A percentile compares a stretch with the other conserved stretches of the same genome.
These are phyloP conservation scores for Podospora sp. DNA, from an alignment of 495 filamentous ascomycete species.

Conservation along the genomic window DNA sequence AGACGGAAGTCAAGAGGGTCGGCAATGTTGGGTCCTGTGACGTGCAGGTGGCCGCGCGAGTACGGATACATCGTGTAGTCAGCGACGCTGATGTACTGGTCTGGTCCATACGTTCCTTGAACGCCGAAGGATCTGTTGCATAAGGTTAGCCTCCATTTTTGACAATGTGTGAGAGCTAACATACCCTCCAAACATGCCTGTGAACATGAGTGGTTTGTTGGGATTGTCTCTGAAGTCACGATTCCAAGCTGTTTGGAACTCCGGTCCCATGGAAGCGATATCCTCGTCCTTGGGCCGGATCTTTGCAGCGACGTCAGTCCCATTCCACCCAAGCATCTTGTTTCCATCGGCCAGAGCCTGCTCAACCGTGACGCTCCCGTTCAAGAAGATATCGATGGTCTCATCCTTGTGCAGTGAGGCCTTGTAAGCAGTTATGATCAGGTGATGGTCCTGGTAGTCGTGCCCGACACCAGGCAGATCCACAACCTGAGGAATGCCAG, in stretches of 20 bases:
- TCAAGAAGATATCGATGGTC: conserved; percentile 40
- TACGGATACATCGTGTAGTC: conserved; percentile 55
- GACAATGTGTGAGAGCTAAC: conserved; percentile 14
- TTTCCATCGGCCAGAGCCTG: conserved; percentile 32
- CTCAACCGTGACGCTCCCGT: conserved; percentile 25
- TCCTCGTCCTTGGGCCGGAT: conserved; percentile 47
- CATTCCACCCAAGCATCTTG: conserved; percentile 49
- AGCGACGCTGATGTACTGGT: conserved; percentile 31
- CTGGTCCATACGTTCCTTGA: not conserved
- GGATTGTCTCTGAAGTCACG: conserved; percentile 45
- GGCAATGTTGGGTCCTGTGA: conserved; percentile 44
- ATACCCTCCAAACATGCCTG: conserved; percentile 34
- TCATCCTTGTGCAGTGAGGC: conserved; percentile 36
- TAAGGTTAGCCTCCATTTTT: not conserved
- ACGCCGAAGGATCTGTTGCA: conserved; percentile 9
- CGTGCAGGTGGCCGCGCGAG: conserved; percentile 60
- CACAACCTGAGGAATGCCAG: conserved; percentile 38
- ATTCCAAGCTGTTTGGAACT: conserved; percentile 48
- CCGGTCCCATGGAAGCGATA: conserved; percentile 41
- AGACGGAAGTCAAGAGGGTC: conserved; percentile 44
- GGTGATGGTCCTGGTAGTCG: conserved; percentile 54
- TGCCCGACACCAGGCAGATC: conserved; percentile 53
- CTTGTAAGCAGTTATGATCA: conserved; percentile 36
- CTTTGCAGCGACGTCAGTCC: conserved; percentile 49
- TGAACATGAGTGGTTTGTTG: conserved; percentile 44